Base-by-base conservation (phyloP, 2,329 filamentous ascomycete species). In the Ophiostoma piceae region DNA sequence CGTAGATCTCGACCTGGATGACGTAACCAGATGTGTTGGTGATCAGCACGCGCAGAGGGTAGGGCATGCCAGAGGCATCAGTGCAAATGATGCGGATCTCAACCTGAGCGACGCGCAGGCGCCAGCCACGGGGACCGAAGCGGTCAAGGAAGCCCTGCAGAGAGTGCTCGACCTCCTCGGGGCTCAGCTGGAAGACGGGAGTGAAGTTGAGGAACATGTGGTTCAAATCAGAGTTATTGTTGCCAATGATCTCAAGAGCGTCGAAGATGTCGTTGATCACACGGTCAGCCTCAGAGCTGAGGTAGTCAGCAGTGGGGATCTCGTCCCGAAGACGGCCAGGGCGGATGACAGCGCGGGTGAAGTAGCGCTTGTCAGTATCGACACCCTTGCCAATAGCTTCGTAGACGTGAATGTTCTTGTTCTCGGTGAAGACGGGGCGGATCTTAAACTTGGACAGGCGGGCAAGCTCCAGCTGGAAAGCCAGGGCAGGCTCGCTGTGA, bases 201-300 rank as follows among this genome's bases (percentile, higher is more conserved):
- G 92, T 95, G 84, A 99, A 99, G 87, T 99, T 98, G 85, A 99
- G 95, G 84, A 99, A 99, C 85, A 99, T 95, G 83, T 99, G 95
- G 85, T 99, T 99, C 78, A 99, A 86, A 84, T 99, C 95, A 68
- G 95, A 97, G 83, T 96, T 96, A 84, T 97, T 98, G 85, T 97
- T 97, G 78, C 95, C 95, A 77, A 97, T 96, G 76, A 99, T 97
- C 85, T 99, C 95, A 71, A 99, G 85, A 64, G 95, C 95, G 78
- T 99, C 95, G 68, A 98, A 88, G 77, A 99, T 98, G 78, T 99
- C 95, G 79, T 92, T 98, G 87, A 99, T 94, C 75, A 98, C 85
- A 73, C 95, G 90, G 77, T 99, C 94, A 54, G 94, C 94, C 83
- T 99, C 95, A 0, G 94, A 97, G 75, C 97, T 96, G 78, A 99